These are phyloP conservation scores for Schizothecium vesticola DNA, from an alignment of 495 filamentous ascomycete species.

Conservation along the genomic window DNA sequence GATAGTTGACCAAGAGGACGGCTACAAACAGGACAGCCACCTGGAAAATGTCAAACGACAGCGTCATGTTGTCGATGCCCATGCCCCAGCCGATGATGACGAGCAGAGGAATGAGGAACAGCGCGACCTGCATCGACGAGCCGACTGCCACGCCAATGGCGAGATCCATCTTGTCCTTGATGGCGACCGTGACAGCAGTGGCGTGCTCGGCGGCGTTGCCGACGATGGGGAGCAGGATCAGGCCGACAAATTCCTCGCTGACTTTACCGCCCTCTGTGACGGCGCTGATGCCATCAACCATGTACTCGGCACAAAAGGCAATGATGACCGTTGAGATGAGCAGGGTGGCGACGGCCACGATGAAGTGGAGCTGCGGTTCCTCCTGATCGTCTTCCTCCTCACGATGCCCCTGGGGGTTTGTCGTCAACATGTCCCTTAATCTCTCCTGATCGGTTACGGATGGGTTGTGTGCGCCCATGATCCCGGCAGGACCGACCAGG, in stretches of 20 bases:
- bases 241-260: conserved; percentile 71
- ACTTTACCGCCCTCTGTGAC: conserved; percentile 55
- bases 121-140: conserved; percentile 80
- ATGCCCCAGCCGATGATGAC: conserved; percentile 80
- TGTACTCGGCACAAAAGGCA: conserved; percentile 83
- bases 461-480: conserved; percentile 38
- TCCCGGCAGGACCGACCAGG: conserved; percentile 54
- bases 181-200: conserved; percentile 77
- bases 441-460: conserved; percentile 23
- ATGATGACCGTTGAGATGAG: conserved; percentile 69
- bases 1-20: conserved; percentile 76
- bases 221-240: conserved; percentile 84
- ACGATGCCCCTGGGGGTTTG: background rate
- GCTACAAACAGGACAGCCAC: conserved; percentile 72
- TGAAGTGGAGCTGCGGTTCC: conserved; percentile 60
- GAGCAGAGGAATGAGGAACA: conserved; percentile 71
- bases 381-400: conserved; percentile 1
- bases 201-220: conserved; percentile 87
- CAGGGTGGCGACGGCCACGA: conserved; percentile 66
- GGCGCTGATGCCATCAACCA: conserved; percentile 73
- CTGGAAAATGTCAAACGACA: conserved; percentile 79
- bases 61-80: conserved; percentile 61
- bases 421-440: conserved; percentile 21
- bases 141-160: conserved; percentile 81
- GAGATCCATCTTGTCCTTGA: conserved; percentile 89